These are phyloP conservation scores for Ceratocystis diversiconidia DNA, from an alignment of 2,329 filamentous ascomycete species.

Conservation along the genomic window DNA sequence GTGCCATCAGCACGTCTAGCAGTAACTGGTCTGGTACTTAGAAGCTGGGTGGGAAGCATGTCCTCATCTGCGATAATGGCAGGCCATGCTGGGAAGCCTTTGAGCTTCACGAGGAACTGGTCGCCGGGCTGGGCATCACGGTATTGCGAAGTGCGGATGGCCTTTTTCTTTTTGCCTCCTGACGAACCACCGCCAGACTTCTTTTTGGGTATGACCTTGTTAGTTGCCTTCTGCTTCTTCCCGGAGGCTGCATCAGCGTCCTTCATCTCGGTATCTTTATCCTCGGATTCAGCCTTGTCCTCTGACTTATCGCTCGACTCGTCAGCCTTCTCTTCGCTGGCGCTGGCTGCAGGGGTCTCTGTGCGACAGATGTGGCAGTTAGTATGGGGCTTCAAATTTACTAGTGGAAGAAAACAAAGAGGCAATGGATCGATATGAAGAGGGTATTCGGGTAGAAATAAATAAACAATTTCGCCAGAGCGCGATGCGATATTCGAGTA, in stretches of 20 bases:
- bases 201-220: conserved; percentile 35
- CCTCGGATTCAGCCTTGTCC: conserved; percentile 16
- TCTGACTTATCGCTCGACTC: conserved; percentile 14
- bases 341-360: conserved; percentile 20
- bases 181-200: conserved; percentile 57
- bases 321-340: conserved; percentile 7
- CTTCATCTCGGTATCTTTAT: conserved; percentile 15
- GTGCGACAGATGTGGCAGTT: not conserved
- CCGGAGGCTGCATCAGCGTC: conserved; percentile 27
- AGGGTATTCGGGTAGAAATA: not conserved
- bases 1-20: conserved; percentile 70
- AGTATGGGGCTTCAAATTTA: not conserved
- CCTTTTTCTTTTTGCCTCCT: conserved; percentile 75
- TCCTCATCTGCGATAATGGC: conserved; percentile 86
- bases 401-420: not conserved
- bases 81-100: conserved; percentile 90
- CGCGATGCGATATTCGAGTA: not conserved
- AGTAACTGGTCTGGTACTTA: conserved; percentile 69
- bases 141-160: conserved; percentile 56
- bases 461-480: not conserved
- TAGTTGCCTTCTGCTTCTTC: conserved; percentile 31
- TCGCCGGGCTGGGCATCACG: conserved; percentile 79
- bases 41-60: conserved; percentile 70
- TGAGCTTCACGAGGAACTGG: conserved; percentile 83
- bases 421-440: not conserved